Evolutionary conservation across 345 rosid species (phyloP).

Genomic region (Schrenkiella parvula): DNA sequence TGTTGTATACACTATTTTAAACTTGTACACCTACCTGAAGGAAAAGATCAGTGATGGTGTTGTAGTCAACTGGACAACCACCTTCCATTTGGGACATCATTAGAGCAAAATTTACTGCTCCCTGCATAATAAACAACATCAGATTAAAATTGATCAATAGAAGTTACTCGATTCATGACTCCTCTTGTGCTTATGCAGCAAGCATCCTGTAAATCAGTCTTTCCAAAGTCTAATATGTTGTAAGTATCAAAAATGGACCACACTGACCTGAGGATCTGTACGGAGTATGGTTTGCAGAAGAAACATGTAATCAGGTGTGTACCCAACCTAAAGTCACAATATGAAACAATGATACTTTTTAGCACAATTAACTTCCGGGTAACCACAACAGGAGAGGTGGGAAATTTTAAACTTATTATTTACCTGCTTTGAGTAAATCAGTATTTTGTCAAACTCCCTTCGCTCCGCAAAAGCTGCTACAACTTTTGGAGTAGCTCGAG

Average conservation of each 20-base stretch:
- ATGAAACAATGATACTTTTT: slow-evolving; percentile 15
- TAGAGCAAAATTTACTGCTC: slow-evolving; percentile 97
- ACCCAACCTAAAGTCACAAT: slow-evolving; percentile 73
- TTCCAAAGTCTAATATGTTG: slow-evolving; percentile 1
- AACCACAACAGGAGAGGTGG: neutral
- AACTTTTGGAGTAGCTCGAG: slow-evolving; percentile 99
- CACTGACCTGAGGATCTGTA: slow-evolving; percentile 90
- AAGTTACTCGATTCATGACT: neutral
- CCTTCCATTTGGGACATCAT: slow-evolving; percentile 99
- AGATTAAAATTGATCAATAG: neutral
- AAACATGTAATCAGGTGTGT: slow-evolving; percentile 96
- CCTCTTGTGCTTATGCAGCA: slow-evolving; percentile 1
- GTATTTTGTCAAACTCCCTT: slow-evolving; percentile 96
- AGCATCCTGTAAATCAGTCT: slow-evolving; percentile 3
- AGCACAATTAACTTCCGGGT: slow-evolving; percentile 1
- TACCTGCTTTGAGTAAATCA: slow-evolving; percentile 98
- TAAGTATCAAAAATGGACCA: slow-evolving; percentile 13
- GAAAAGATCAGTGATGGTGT: slow-evolving; percentile 97
- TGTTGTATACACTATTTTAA: neutral
- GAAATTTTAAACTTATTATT: neutral
- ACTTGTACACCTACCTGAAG: slow-evolving; percentile 68
- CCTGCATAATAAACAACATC: slow-evolving; percentile 45
- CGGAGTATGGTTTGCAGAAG: slow-evolving; percentile 99
- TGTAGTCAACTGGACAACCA: slow-evolving; percentile 98
- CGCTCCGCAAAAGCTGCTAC: slow-evolving; percentile 99